Percentiles rank a stretch among this genome's conserved stretches.
Evolutionary conservation across 2,329 filamentous ascomycete species (phyloP).

Genomic region (Stagonosporopsis vannaccii): DNA sequence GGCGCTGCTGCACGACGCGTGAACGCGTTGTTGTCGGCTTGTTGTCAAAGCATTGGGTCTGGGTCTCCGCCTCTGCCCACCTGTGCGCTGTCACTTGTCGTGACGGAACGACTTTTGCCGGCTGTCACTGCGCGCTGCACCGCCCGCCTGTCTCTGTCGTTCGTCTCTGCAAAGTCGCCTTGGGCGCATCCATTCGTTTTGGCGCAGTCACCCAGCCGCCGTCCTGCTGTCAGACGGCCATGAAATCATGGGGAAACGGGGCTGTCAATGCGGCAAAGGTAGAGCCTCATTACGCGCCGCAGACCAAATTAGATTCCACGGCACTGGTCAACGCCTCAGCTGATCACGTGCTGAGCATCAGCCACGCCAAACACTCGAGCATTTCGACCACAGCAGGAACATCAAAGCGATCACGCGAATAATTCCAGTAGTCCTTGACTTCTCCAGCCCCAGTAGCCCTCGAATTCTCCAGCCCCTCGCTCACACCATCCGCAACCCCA

Average conservation of each 20-base stretch:
- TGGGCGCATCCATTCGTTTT: constrained; percentile 33
- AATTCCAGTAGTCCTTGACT: not conserved
- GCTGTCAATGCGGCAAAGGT: constrained; percentile 19
- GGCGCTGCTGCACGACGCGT: constrained; percentile 39
- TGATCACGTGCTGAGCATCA: not conserved
- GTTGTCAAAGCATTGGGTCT: constrained; percentile 25
- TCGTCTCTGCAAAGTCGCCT: constrained; percentile 11
- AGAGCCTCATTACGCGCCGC: constrained; percentile 49
- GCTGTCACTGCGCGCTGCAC: constrained; percentile 33
- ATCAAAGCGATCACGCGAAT: not conserved
- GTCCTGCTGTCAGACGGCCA: constrained; percentile 28
- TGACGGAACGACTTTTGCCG: constrained; percentile 24
- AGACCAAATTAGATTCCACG: not conserved
- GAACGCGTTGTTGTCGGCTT: constrained; percentile 38
- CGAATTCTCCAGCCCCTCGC: no score
- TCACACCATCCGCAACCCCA: not conserved
- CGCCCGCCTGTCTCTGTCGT: constrained; percentile 10
- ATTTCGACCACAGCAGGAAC: not conserved
- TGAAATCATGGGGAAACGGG: constrained; percentile 31
- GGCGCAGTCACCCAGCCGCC: constrained; percentile 42
- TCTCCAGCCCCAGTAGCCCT: not conserved
- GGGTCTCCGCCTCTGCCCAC: constrained; percentile 44
- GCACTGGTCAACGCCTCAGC: not conserved
- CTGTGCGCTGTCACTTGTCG: constrained; percentile 23
- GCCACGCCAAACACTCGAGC: not conserved